These are phyloP conservation scores for Podospora appendiculata DNA, from an alignment of 495 filamentous ascomycete species.

Conservation along the genomic window DNA sequence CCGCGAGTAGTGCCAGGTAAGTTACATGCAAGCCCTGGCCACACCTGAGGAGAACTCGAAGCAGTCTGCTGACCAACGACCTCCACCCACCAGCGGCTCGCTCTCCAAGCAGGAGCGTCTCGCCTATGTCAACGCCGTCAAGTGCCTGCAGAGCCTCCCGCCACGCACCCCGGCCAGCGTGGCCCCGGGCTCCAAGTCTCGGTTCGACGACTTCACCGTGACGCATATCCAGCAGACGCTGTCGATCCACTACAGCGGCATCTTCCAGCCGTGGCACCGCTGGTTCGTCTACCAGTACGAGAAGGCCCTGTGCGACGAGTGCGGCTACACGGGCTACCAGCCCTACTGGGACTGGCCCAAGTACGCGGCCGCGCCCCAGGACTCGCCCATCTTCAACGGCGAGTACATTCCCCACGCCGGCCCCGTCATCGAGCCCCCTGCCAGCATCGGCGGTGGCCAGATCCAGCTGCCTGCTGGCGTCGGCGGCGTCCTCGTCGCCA, in stretches of 20 bases:
- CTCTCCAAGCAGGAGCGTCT: constrained; percentile 40
- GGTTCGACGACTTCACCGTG: constrained; percentile 66
- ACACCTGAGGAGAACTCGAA: no score
- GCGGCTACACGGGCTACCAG: constrained; percentile 56
- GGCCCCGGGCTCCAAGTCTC: constrained; percentile 26
- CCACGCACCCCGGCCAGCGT: constrained; percentile 33
- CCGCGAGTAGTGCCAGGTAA: no score
- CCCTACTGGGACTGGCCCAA: constrained; percentile 63
- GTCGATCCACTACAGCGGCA: constrained; percentile 55
- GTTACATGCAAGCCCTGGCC: no score
- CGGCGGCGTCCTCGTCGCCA: constrained; percentile 58
- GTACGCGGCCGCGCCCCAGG: constrained; percentile 36
- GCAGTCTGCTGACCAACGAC: no score
- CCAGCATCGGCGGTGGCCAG: constrained; percentile 15
- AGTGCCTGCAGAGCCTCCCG: constrained; percentile 51
- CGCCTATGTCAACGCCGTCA: constrained; percentile 54
- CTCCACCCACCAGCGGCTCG: constrained; percentile 29
- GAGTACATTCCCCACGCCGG: constrained; percentile 26
- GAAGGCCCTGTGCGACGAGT: constrained; percentile 60
- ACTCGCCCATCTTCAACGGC: constrained; percentile 56
- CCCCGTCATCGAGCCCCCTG: constrained; percentile 16
- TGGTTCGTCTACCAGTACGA: constrained; percentile 60
- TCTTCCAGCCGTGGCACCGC: constrained; percentile 65
- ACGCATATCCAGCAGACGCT: constrained; percentile 59
- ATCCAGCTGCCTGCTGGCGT: constrained; percentile 37